These are phyloP conservation scores for Trametes coccinea DNA, from an alignment of 768 basidiomycete genomes.

Conservation along the genomic window DNA sequence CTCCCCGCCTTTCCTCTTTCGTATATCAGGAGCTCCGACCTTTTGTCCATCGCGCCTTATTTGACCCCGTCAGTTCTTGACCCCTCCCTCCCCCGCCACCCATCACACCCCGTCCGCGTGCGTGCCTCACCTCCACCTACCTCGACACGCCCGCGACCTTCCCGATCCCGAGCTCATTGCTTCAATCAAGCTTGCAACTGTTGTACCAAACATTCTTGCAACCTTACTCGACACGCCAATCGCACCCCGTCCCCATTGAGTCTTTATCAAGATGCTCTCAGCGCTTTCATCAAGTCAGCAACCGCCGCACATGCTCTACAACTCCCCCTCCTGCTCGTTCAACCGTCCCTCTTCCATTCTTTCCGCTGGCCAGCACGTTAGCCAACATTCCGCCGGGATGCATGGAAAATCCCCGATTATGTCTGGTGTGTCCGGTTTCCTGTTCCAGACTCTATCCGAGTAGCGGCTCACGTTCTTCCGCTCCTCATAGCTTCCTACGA, in stretches of 20 bases:
- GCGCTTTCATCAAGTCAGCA: constrained; percentile 13
- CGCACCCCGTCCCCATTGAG: background rate
- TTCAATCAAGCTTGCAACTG: constrained; percentile 5
- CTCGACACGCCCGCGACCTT: constrained; percentile 1
- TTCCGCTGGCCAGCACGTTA: constrained; percentile 1
- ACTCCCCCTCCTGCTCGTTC: constrained; percentile 12
- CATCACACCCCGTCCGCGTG: constrained; percentile 6
- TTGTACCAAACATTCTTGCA: constrained; percentile 7
- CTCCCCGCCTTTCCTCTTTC: constrained; percentile 16
- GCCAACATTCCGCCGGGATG: constrained; percentile 12
- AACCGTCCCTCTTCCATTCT: constrained; percentile 11
- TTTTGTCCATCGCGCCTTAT: constrained; percentile 15
- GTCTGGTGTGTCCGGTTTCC: constrained; percentile 5
- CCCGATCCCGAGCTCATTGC: constrained; percentile 3
- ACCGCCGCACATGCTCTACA: constrained; percentile 5
- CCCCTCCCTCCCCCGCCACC: constrained; percentile 3
- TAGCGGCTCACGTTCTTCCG: constrained; percentile 1
- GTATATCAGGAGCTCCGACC: constrained; percentile 21
- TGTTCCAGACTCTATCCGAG: constrained; percentile 3
- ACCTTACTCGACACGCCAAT: background rate
- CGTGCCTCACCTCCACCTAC: constrained; percentile 1
- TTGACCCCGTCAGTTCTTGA: constrained; percentile 12
- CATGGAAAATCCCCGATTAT: constrained; percentile 7
- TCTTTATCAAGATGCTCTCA: constrained; percentile 15
- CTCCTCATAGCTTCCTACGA: constrained; percentile 3